phyloP scores from a whole-genome alignment of 164 flowering plant species.

The Vitis amurensis region DNA sequence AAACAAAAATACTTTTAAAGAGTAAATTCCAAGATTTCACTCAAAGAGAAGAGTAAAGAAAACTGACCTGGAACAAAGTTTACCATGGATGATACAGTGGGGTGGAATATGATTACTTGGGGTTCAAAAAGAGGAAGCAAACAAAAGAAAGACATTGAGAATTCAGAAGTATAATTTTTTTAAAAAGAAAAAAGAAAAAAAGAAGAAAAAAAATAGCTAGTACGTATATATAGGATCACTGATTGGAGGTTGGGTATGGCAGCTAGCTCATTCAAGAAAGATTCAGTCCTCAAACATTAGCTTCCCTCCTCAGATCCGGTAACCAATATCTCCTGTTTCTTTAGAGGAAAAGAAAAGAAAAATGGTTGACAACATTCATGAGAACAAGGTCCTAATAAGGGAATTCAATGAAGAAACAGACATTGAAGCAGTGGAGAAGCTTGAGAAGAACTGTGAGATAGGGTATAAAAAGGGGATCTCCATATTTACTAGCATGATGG shows the following conservation, averaged over 20 bases:
- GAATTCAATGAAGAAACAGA: constrained; percentile 50
- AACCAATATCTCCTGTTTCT: not conserved
- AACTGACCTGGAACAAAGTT: no score
- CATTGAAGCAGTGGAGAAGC: constrained; percentile 43
- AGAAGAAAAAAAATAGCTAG: not conserved
- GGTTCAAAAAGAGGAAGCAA: no score
- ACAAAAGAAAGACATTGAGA: no score
- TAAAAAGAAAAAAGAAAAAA: not conserved
- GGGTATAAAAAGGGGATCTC: constrained; percentile 43
- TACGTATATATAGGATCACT: not conserved
- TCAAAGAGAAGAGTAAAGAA: no score
- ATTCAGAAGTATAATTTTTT: no score
- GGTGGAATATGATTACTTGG: no score
- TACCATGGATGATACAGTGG: no score
- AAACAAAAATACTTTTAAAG: no score
- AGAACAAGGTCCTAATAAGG: constrained; percentile 35
- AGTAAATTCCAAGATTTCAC: no score
- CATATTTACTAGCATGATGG: constrained; percentile 42
- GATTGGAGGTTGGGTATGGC: constrained; percentile 4
- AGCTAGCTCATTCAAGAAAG: constrained; percentile 12
- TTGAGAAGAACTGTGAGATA: constrained; percentile 46
- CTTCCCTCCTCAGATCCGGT: not conserved
- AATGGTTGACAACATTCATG: constrained; percentile 20
- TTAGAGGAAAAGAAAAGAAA: constrained; percentile 5
- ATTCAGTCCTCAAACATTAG: not conserved